Conservation (phyloP, 2,329 filamentous ascomycete species). For the Sclerotinia glacialis region DNA sequence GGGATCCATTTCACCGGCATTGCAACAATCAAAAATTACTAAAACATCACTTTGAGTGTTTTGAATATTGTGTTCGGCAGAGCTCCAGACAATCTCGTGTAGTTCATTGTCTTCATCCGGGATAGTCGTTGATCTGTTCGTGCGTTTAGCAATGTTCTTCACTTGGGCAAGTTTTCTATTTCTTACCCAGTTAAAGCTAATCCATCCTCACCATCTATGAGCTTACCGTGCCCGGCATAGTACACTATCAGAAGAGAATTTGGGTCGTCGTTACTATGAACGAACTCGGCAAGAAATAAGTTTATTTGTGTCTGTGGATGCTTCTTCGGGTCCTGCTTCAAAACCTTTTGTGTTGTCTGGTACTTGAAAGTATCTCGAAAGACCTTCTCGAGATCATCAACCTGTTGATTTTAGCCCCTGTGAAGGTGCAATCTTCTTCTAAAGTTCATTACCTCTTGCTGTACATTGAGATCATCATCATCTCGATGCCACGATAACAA, state of each 20-base stretch:
- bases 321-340: not conserved
- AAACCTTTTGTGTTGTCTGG: not conserved
- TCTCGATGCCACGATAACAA: constrained; percentile 14
- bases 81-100: constrained; percentile 10
- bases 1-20: constrained; percentile 23
- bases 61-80: constrained; percentile 4
- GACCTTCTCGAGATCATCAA: constrained; percentile 1
- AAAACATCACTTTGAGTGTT: constrained; percentile 24
- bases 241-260: constrained; percentile 9
- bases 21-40: constrained; percentile 31
- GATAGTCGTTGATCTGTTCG: not conserved
- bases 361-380: constrained; percentile 6
- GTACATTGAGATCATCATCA: constrained; percentile 13
- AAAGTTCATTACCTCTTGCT: not conserved
- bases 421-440: accelerated
- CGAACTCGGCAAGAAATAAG: not conserved
- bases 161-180: not conserved
- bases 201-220: not conserved
- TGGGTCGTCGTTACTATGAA: not conserved
- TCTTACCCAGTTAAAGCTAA: constrained; percentile 2
- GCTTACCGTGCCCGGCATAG: constrained; percentile 17
- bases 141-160: not conserved
- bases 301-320: not conserved
- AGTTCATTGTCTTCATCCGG: not conserved
- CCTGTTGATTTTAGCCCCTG: not conserved